These are phyloP conservation scores for Cystoderma amianthinum DNA, from an alignment of 768 basidiomycete genomes.

Conservation along the genomic window DNA sequence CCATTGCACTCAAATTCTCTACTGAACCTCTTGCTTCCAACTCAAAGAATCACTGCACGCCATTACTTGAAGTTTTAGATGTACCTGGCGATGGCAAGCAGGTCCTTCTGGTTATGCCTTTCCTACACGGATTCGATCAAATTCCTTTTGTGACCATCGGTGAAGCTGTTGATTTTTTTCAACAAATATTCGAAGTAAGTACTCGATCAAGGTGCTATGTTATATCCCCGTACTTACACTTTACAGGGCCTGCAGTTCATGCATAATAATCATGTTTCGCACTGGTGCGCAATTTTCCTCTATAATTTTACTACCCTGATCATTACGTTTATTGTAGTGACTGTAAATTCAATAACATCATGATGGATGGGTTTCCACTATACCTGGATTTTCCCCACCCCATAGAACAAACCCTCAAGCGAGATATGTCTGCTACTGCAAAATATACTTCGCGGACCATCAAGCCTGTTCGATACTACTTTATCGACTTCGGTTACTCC, in stretches of 20 bases:
- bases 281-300: conserved; percentile 13
- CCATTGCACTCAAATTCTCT: conserved; percentile 18
- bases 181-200: conserved; percentile 19
- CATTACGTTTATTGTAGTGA: conserved; percentile 7
- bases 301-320: conserved; percentile 1
- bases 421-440: conserved; percentile 7
- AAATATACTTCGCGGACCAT: conserved; percentile 8
- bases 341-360: conserved; percentile 8
- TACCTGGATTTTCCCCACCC: conserved; percentile 8
- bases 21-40: conserved; percentile 7
- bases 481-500: conserved; percentile 19
- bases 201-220: not conserved
- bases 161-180: conserved; percentile 20
- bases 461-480: conserved; percentile 16
- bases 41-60: conserved; percentile 28
- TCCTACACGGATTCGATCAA: conserved; percentile 11
- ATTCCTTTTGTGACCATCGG: conserved; percentile 20
- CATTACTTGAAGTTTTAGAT: conserved; percentile 15
- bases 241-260: conserved; percentile 25
- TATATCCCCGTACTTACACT: not conserved
- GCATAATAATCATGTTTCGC: conserved; percentile 20
- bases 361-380: conserved; percentile 12
- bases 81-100: conserved; percentile 10
- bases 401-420: conserved; percentile 5
- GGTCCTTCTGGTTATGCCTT: conserved; percentile 20